phyloP scores from a whole-genome alignment of 768 basidiomycete genomes.

The Macrolepiota albuminosa region DNA sequence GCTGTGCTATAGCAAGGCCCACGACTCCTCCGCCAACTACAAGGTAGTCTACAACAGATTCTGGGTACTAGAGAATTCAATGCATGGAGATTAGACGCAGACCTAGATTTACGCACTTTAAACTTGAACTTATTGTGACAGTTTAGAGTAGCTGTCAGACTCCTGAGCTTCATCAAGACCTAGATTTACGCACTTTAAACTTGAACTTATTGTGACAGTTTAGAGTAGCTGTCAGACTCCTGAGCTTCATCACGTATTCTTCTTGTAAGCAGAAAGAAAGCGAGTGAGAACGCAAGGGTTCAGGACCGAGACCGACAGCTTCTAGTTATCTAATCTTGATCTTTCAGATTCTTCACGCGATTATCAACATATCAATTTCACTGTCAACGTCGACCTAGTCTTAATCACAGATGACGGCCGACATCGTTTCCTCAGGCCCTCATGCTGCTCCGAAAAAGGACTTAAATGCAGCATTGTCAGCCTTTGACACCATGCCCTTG shows the following conservation, averaged over 20 bases:
- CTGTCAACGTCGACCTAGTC: not conserved
- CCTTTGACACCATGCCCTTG: constrained; percentile 68
- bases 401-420: constrained; percentile 17
- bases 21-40: constrained; percentile 89
- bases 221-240: constrained; percentile 54
- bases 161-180: constrained; percentile 42
- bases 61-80: constrained; percentile 46
- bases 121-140: constrained; percentile 52
- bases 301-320: not conserved
- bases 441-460: constrained; percentile 25
- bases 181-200: constrained; percentile 53
- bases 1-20: constrained; percentile 82
- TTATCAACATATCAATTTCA: not conserved
- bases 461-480: constrained; percentile 35
- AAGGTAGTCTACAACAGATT: constrained; percentile 73
- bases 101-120: constrained; percentile 40
- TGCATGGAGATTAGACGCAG: not conserved
- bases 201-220: constrained; percentile 55
- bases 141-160: constrained; percentile 59
- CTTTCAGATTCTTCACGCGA: not conserved
- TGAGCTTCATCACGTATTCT: constrained; percentile 29
- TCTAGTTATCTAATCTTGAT: constrained; percentile 3
- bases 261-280: not conserved
- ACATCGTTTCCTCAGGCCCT: constrained; percentile 26
- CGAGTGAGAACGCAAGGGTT: not conserved